Percentiles rank a stretch among this genome's conserved stretches.
These are phyloP conservation scores for Andrographis paniculata DNA, from an alignment of 305 asterid genomes.

Conservation along the genomic window DNA sequence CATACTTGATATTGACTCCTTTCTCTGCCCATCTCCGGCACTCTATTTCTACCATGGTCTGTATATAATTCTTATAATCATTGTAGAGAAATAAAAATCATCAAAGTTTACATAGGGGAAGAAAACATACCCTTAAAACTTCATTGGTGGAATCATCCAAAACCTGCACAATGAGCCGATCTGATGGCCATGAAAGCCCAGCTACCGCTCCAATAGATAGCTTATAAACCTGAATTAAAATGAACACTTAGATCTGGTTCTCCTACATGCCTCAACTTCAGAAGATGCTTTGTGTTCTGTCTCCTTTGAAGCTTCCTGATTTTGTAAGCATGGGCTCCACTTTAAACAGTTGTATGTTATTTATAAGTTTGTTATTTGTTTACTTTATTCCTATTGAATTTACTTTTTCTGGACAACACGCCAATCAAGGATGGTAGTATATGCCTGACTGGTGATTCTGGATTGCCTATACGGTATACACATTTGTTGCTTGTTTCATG, in stretches of 20 bases:
- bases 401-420: not conserved
- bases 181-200: slow-evolving; percentile 72
- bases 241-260: slow-evolving; percentile 15
- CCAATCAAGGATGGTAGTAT: not conserved
- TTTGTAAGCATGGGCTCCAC: slow-evolving; percentile 1
- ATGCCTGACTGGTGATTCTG: slow-evolving; percentile 1
- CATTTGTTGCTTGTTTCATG: not conserved
- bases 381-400: not conserved
- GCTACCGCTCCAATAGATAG: slow-evolving; percentile 76
- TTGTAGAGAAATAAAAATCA: slow-evolving; percentile 12
- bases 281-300: not conserved
- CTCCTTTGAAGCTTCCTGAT: not conserved
- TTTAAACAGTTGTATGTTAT: not conserved
- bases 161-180: slow-evolving; percentile 61
- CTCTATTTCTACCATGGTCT: slow-evolving; percentile 58
- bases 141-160: slow-evolving; percentile 81
- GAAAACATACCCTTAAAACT: slow-evolving; percentile 49
- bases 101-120: slow-evolving; percentile 6
- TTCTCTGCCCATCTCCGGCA: slow-evolving; percentile 49
- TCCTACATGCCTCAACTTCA: not conserved
- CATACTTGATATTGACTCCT: slow-evolving; percentile 61
- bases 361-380: not conserved
- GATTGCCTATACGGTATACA: not conserved
- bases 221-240: slow-evolving; percentile 57
- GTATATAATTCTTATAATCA: slow-evolving; percentile 21